These are phyloP conservation scores for Pseudocercospora cruenta DNA, from an alignment of 2,329 filamentous ascomycete species.

Conservation along the genomic window DNA sequence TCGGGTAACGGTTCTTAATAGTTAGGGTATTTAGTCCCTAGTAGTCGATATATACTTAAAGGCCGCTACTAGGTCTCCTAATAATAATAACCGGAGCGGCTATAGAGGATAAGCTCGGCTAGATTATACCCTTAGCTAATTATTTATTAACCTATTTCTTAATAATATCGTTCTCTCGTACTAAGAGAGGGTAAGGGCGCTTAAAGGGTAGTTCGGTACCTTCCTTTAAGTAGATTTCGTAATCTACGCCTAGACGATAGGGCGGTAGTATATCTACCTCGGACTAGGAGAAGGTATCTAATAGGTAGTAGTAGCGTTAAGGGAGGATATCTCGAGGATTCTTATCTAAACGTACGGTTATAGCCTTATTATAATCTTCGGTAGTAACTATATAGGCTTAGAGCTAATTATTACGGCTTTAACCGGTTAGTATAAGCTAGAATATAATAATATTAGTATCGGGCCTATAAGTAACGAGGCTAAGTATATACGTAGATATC, in stretches of 20 bases:
- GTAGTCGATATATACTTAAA: constrained; percentile 37
- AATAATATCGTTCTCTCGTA: constrained; percentile 10
- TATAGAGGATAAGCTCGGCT: background rate
- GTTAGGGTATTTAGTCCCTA: constrained; percentile 33
- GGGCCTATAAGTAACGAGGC: background rate
- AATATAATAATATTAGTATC: background rate
- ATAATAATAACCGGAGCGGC: constrained; percentile 13
- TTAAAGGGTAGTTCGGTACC: background rate
- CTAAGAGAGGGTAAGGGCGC: constrained; percentile 6
- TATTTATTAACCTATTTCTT: constrained; percentile 19
- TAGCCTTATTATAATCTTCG: background rate
- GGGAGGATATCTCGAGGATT: background rate
- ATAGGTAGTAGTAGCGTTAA: background rate
- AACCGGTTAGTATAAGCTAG: background rate
- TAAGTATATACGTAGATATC: background rate
- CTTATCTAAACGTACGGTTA: background rate
- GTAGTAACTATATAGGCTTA: background rate
- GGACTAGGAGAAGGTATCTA: background rate
- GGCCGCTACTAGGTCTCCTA: constrained; percentile 7
- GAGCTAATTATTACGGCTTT: background rate
- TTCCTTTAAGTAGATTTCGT: constrained; percentile 12
- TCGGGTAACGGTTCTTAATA: constrained; percentile 33
- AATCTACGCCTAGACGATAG: constrained; percentile 1
- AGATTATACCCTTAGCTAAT: constrained; percentile 11
- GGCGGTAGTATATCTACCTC: background rate